Evolutionary conservation across 2,329 filamentous ascomycete genomes (phyloP).

Genomic region (Akanthomyces muscarius): DNA sequence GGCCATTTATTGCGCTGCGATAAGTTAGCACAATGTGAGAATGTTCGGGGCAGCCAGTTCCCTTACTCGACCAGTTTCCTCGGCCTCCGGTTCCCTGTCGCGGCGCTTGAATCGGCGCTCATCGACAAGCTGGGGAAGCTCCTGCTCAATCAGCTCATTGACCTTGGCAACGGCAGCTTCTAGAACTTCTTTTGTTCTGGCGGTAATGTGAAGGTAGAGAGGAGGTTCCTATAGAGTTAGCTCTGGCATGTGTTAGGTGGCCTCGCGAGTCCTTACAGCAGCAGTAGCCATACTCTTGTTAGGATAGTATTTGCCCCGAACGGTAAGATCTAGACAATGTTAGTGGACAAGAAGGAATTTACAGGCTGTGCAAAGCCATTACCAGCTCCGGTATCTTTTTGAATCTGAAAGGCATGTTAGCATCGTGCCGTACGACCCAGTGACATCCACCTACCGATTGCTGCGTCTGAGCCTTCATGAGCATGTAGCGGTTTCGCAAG

Average conservation of each 20-base stretch:
- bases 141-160: constrained; percentile 92
- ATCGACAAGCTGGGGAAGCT: constrained; percentile 90
- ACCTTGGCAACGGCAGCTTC: constrained; percentile 85
- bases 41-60: constrained; percentile 1
- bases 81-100: constrained; percentile 73
- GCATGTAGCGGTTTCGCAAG: constrained; percentile 88
- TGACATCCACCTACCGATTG: constrained; percentile 87
- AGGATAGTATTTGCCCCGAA: constrained; percentile 91
- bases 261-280: constrained; percentile 57
- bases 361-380: constrained; percentile 55
- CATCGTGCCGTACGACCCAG: not conserved
- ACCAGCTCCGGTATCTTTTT: constrained; percentile 99
- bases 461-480: constrained; percentile 96
- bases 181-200: constrained; percentile 85
- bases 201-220: constrained; percentile 91
- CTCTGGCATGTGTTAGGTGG: not conserved
- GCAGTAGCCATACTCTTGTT: constrained; percentile 97
- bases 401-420: constrained; percentile 65
- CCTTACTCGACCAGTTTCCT: constrained; percentile 82
- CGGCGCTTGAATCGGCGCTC: constrained; percentile 86
- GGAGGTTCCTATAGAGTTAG: constrained; percentile 68
- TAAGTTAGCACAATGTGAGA: constrained; percentile 17
- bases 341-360: not conserved
- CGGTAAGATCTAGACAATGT: constrained; percentile 85
- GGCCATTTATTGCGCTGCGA: constrained; percentile 98